Evolutionary conservation across 257 asterid species (phyloP).

Genomic region (Solanum gracilifrons): DNA sequence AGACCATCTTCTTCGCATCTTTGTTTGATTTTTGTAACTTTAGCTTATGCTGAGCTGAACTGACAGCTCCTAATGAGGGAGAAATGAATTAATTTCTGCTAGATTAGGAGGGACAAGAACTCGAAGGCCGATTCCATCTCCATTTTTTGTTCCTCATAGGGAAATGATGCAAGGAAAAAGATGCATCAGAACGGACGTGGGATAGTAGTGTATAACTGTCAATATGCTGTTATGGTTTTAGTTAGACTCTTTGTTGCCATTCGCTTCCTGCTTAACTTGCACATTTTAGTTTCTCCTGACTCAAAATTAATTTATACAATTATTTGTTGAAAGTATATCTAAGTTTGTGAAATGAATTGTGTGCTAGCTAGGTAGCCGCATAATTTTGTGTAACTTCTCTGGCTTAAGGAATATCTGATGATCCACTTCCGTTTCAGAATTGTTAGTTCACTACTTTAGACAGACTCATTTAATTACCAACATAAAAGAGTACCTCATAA

Average conservation of each 20-base stretch:
- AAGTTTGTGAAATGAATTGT: background rate
- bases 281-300: background rate
- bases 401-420: background rate
- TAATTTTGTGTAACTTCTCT: background rate
- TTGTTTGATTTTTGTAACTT: background rate
- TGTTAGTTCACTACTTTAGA: background rate
- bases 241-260: background rate
- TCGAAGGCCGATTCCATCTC: background rate
- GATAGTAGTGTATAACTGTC: background rate
- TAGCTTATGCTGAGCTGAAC: background rate
- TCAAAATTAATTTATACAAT: background rate
- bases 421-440: background rate
- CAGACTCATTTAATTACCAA: background rate
- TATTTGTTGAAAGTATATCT: background rate
- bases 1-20: background rate
- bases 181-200: background rate
- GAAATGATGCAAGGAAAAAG: background rate
- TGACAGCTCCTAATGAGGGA: background rate
- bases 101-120: background rate
- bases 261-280: background rate
- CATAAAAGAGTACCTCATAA: background rate
- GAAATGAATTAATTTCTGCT: background rate
- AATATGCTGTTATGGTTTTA: background rate
- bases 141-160: background rate
- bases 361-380: background rate